These are phyloP conservation scores for Rutstroemia sp. DNA, from an alignment of 2,329 filamentous ascomycete species.

Conservation along the genomic window DNA sequence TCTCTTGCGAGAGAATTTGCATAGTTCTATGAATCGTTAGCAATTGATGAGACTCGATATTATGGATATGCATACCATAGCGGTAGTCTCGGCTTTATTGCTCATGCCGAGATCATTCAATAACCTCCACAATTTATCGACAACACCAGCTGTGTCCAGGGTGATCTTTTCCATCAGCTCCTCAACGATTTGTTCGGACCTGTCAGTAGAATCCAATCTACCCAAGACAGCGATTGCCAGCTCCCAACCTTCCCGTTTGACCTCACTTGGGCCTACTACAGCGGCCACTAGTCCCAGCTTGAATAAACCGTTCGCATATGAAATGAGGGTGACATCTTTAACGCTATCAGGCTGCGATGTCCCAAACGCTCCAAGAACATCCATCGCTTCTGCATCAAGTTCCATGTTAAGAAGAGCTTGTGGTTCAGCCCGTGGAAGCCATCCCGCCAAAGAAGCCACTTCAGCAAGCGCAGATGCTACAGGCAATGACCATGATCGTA, in stretches of 20 bases:
- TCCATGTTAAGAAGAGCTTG: constrained; percentile 46
- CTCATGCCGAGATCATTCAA: constrained; percentile 73
- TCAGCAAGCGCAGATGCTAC: constrained; percentile 74
- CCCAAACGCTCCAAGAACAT: constrained; percentile 61
- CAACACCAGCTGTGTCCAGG: constrained; percentile 60
- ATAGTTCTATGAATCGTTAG: constrained; percentile 57
- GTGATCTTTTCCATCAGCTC: constrained; percentile 66
- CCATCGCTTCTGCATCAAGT: constrained; percentile 76
- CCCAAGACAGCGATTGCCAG: constrained; percentile 76
- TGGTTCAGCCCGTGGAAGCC: constrained; percentile 59
- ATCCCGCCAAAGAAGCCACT: constrained; percentile 73
- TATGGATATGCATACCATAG: constrained; percentile 55
- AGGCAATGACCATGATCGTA: constrained; percentile 74
- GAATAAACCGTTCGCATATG: constrained; percentile 65
- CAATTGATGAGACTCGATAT: constrained; percentile 7
- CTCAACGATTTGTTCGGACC: constrained; percentile 66
- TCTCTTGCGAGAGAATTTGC: constrained; percentile 68
- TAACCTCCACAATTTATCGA: constrained; percentile 75
- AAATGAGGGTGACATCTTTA: constrained; percentile 71
- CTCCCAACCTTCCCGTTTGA: constrained; percentile 72
- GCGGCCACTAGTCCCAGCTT: constrained; percentile 36
- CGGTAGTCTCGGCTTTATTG: constrained; percentile 70
- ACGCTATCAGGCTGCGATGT: constrained; percentile 56
- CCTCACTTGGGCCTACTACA: constrained; percentile 22
- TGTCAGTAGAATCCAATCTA: constrained; percentile 65